phyloP scores from a whole-genome alignment of 2,329 filamentous ascomycete species.

The Chaetomium sp. region DNA sequence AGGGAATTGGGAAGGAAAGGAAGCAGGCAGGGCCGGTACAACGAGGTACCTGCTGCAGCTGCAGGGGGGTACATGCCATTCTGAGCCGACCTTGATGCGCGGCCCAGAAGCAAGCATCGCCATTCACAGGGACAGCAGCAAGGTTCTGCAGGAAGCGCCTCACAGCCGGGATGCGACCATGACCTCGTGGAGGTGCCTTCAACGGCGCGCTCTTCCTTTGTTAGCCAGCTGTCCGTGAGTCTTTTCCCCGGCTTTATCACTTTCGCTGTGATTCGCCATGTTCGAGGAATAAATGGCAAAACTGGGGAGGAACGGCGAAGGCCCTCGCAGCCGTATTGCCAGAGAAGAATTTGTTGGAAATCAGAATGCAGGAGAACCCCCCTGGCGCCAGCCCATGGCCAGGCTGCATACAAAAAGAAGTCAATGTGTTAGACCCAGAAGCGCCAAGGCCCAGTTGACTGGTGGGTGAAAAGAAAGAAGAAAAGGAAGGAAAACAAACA shows the following conservation, averaged over 20 bases:
- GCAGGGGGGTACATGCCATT: conserved; percentile 22
- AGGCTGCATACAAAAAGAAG: conserved; percentile 8
- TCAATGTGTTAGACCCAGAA: no score
- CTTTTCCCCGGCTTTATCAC: neutral
- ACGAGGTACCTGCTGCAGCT: conserved; percentile 21
- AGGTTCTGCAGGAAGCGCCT: conserved; percentile 15
- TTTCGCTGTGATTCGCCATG: neutral
- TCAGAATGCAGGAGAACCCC: neutral
- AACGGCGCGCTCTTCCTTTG: neutral
- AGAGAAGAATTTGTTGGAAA: neutral
- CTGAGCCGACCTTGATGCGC: conserved; percentile 5
- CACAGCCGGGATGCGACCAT: conserved; percentile 19
- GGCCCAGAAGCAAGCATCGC: conserved; percentile 6
- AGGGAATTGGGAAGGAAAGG: neutral
- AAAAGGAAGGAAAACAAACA: conserved; percentile 1
- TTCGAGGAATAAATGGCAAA: neutral
- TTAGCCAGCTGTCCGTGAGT: neutral
- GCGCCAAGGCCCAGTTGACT: no score
- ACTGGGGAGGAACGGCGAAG: neutral
- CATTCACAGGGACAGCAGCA: conserved; percentile 10
- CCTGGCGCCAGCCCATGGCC: conserved; percentile 7
- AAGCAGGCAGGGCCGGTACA: conserved; percentile 22
- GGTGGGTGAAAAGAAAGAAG: neutral
- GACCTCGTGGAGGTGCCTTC: neutral
- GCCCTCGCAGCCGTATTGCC: neutral